Conservation (phyloP, 2,329 filamentous ascomycete species). For the Arthrobotrys entomopaga region DNA sequence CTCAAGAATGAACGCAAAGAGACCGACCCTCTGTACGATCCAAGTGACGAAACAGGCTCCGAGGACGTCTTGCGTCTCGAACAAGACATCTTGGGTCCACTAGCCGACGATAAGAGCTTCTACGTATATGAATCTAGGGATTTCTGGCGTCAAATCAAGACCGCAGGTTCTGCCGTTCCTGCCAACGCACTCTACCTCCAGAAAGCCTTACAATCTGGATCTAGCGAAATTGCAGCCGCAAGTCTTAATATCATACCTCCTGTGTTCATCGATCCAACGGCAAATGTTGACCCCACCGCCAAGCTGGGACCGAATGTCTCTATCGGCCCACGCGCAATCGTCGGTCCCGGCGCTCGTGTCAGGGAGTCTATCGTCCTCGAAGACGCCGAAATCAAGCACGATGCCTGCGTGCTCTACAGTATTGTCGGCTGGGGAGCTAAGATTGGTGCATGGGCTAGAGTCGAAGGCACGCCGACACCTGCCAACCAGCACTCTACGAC, state of each 20-base stretch:
- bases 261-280: slow-evolving; percentile 69
- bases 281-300: slow-evolving; percentile 88
- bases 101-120: slow-evolving; percentile 97
- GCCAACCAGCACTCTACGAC: slow-evolving; percentile 89
- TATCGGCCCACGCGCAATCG: slow-evolving; percentile 84
- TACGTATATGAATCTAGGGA: slow-evolving; percentile 98
- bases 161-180: slow-evolving; percentile 93
- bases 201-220: slow-evolving; percentile 85
- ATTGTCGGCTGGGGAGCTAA: slow-evolving; percentile 98
- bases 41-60: slow-evolving; percentile 73
- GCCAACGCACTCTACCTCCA: slow-evolving; percentile 97
- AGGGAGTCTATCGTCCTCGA: slow-evolving; percentile 97
- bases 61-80: slow-evolving; percentile 92
- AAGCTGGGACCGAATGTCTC: slow-evolving; percentile 98
- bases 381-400: slow-evolving; percentile 94
- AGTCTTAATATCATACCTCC: slow-evolving; percentile 36
- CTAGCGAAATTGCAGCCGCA: slow-evolving; percentile 75
- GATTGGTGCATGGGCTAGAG: slow-evolving; percentile 96
- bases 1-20: slow-evolving; percentile 89
- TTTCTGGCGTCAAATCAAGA: slow-evolving; percentile 99
- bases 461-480: slow-evolving; percentile 92
- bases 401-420: slow-evolving; percentile 92
- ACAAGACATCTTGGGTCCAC: slow-evolving; percentile 94
- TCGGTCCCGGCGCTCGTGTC: slow-evolving; percentile 84
- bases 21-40: slow-evolving; percentile 92